A percentile compares a stretch with the other conserved stretches of the same genome.
These are phyloP conservation scores for Cystobasidium ongulense DNA, from an alignment of 768 basidiomycete species.

Conservation along the genomic window DNA sequence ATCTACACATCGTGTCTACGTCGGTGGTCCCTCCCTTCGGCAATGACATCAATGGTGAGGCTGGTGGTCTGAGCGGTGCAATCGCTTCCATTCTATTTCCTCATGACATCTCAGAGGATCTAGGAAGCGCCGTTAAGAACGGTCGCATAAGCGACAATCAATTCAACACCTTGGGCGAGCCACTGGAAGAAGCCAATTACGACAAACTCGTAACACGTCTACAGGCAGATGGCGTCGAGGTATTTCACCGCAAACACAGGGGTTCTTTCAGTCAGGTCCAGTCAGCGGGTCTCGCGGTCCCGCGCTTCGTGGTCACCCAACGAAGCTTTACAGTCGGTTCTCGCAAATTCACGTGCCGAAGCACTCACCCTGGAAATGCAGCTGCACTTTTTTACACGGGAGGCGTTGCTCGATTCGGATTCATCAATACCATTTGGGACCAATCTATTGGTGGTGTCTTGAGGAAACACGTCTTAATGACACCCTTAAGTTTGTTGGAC, in stretches of 20 bases:
- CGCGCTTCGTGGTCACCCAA: background rate
- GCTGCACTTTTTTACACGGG: background rate
- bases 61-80: background rate
- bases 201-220: background rate
- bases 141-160: background rate
- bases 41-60: background rate
- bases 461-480: conserved; percentile 10
- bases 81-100: background rate
- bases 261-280: background rate
- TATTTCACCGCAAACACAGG: background rate
- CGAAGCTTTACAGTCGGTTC: background rate
- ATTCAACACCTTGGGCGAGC: conserved; percentile 14
- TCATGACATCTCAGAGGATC: background rate
- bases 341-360: conserved; percentile 10
- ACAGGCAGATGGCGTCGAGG: conserved; percentile 6
- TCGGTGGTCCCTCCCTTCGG: background rate
- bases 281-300: background rate
- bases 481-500: background rate
- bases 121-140: background rate
- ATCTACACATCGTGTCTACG: background rate
- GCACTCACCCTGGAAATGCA: conserved; percentile 7
- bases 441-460: background rate
- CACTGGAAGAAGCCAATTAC: background rate
- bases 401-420: background rate
- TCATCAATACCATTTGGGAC: conserved; percentile 15